phyloP scores from a whole-genome alignment of 2,329 filamentous ascomycete genomes.

The Cordyceps javanica region DNA sequence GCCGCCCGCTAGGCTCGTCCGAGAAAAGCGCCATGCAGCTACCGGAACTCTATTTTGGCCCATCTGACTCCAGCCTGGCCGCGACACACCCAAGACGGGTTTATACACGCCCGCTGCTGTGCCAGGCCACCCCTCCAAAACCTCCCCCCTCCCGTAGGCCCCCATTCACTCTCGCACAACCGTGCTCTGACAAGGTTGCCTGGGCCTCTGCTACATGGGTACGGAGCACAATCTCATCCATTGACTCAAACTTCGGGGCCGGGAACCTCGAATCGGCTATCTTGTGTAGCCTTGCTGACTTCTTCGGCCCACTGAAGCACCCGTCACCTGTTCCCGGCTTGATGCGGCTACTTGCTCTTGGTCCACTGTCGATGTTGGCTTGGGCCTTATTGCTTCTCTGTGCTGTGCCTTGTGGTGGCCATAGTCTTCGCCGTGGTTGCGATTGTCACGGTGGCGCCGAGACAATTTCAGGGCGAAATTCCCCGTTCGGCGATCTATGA shows the following conservation, averaged over 20 bases:
- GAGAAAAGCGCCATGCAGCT: slow-evolving; percentile 6
- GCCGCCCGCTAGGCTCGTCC: slow-evolving; percentile 10
- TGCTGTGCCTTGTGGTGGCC: too few relatives aligned
- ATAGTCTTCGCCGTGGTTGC: neutral
- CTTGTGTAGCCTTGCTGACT: neutral
- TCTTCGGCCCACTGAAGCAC: neutral
- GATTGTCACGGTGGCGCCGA: neutral
- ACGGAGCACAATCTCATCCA: neutral
- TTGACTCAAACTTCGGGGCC: neutral
- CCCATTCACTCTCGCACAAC: neutral
- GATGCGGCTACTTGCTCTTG: neutral
- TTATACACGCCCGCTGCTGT: neutral
- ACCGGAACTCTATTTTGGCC: slow-evolving; percentile 10
- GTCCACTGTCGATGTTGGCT: slow-evolving; percentile 1
- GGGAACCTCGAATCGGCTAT: slow-evolving; percentile 2
- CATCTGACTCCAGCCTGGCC: neutral
- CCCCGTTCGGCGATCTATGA: neutral
- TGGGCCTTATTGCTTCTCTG: neutral
- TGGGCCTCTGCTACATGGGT: too few relatives aligned
- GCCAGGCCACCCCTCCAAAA: neutral
- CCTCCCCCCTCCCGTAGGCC: neutral
- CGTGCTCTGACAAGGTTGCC: neutral
- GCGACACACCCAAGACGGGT: neutral
- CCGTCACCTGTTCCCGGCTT: neutral
- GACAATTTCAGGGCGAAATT: neutral